A percentile compares a stretch with the other conserved stretches of the same genome.
These are phyloP conservation scores for Protomyces pachydermus DNA, from an alignment of 1,139 yeast species.

Conservation along the genomic window DNA sequence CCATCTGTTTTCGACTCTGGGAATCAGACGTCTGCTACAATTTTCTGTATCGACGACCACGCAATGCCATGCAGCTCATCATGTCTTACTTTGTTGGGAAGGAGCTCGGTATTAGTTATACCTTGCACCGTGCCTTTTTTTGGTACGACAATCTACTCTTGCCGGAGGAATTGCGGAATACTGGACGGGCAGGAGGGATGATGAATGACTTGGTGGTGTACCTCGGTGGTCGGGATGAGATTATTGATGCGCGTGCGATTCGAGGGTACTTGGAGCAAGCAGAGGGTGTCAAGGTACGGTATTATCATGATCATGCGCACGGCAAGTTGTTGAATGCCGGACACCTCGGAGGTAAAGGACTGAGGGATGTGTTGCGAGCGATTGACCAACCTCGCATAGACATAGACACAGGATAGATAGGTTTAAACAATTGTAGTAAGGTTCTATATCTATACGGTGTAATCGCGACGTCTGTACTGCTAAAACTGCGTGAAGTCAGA, in stretches of 20 bases:
- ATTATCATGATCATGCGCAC: conserved; percentile 7
- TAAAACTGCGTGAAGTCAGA: too few relatives aligned
- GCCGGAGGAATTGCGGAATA: conserved; percentile 16
- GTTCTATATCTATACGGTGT: too few relatives aligned
- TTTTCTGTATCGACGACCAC: conserved; percentile 25
- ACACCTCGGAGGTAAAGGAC: neutral
- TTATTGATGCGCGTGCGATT: conserved; percentile 1
- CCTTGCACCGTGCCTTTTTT: conserved; percentile 25
- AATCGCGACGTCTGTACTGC: too few relatives aligned
- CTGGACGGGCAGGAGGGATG: neutral
- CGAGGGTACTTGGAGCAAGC: neutral
- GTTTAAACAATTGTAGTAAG: too few relatives aligned
- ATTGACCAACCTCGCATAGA: neutral
- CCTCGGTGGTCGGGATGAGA: conserved; percentile 10
- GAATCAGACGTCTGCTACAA: conserved; percentile 26
- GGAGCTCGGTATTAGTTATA: conserved; percentile 25
- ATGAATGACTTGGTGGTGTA: conserved; percentile 3
- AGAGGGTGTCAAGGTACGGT: neutral
- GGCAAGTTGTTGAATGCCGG: conserved; percentile 5
- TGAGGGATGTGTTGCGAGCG: neutral
- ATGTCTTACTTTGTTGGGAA: conserved; percentile 21
- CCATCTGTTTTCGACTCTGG: conserved; percentile 21
- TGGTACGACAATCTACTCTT: conserved; percentile 26
- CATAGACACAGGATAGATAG: too few relatives aligned
- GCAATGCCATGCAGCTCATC: conserved; percentile 20